Conservation (phyloP, 208 protist genomes). For the Leishmania guyanensis region DNA sequence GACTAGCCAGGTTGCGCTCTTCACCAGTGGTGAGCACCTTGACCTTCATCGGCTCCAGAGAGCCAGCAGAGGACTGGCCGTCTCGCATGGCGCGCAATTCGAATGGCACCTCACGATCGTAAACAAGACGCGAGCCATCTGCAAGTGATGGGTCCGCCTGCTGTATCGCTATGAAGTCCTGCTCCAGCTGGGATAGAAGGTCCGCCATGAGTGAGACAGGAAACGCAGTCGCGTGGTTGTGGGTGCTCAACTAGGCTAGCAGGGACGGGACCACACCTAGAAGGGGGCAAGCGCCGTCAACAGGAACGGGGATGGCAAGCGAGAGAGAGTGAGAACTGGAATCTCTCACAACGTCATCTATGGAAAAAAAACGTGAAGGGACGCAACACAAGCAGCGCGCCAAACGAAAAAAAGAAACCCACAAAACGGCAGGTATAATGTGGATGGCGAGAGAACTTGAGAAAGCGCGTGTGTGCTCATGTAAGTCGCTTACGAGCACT, state of each 20-base stretch:
- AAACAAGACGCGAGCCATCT: constrained; percentile 88
- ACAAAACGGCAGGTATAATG: neutral
- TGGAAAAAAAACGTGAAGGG: neutral
- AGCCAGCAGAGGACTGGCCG: constrained; percentile 72
- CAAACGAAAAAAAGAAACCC: neutral
- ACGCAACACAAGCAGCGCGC: neutral
- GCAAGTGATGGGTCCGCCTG: constrained; percentile 91
- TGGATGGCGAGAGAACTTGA: neutral
- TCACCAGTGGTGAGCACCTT: constrained; percentile 92
- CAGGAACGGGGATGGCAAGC: too few species aligned
- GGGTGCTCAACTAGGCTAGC: neutral
- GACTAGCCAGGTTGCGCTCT: constrained; percentile 64
- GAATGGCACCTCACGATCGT: constrained; percentile 92
- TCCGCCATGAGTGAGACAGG: constrained; percentile 45
- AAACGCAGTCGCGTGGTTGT: neutral
- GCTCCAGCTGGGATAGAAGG: constrained; percentile 85
- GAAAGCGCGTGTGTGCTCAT: neutral
- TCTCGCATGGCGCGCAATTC: constrained; percentile 84
- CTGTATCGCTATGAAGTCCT: constrained; percentile 92
- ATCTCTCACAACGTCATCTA: neutral
- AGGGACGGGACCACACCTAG: neutral
- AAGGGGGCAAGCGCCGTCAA: neutral
- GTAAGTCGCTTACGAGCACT: neutral
- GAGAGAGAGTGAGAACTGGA: neutral
- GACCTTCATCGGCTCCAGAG: constrained; percentile 89